Evolutionary conservation across 1,139 yeast species (phyloP).

Genomic region (Kluyveromyces marxianus): DNA sequence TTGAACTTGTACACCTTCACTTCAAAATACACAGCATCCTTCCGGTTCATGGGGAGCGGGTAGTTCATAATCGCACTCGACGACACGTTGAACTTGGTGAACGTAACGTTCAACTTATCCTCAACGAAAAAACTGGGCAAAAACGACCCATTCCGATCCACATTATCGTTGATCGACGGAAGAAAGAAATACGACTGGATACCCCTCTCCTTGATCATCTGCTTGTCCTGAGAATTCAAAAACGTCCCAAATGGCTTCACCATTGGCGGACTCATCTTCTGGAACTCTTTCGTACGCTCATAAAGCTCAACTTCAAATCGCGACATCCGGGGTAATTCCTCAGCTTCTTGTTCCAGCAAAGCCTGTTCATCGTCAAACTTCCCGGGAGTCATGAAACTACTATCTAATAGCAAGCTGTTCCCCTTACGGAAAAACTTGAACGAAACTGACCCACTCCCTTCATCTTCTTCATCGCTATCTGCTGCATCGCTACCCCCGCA

Average conservation of each 20-base stretch:
- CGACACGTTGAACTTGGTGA: constrained; percentile 34
- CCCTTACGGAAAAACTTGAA: constrained; percentile 21
- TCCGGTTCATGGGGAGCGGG: constrained; percentile 56
- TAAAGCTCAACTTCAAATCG: constrained; percentile 32
- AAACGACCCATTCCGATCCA: constrained; percentile 31
- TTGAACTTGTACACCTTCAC: constrained; percentile 51
- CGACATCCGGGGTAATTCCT: constrained; percentile 31
- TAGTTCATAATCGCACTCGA: constrained; percentile 48
- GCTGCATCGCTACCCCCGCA: constrained; percentile 28
- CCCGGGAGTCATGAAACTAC: constrained; percentile 34
- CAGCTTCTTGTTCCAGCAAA: constrained; percentile 29
- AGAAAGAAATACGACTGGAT: constrained; percentile 40
- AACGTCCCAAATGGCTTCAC: constrained; percentile 37
- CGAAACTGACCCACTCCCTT: constrained; percentile 12
- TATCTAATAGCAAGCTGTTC: constrained; percentile 27
- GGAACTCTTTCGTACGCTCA: constrained; percentile 33
- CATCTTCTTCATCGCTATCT: constrained; percentile 27
- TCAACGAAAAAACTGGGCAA: constrained; percentile 41
- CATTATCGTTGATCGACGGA: constrained; percentile 34
- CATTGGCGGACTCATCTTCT: constrained; percentile 33
- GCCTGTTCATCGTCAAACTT: constrained; percentile 33
- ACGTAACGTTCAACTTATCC: constrained; percentile 56
- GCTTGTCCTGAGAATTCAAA: constrained; percentile 32
- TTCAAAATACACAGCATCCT: constrained; percentile 65
- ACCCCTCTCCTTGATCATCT: constrained; percentile 42